Evolutionary conservation across 2,329 filamentous ascomycete genomes (phyloP).

Genomic region (Trichoderma asperellum): DNA sequence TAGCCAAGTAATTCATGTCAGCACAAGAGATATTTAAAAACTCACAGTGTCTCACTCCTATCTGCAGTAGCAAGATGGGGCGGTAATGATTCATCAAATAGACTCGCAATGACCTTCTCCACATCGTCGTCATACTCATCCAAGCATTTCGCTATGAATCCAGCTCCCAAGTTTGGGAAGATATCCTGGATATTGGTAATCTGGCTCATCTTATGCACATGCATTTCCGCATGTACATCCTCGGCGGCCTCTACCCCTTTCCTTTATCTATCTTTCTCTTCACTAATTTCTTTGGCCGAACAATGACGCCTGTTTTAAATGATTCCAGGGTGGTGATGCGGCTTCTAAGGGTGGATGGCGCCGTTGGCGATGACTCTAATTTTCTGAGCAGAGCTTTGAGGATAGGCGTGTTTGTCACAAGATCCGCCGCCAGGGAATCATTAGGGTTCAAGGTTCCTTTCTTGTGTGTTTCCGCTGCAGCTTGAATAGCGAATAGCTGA

Average conservation of each 20-base stretch:
- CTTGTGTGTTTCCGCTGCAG: slow-evolving; percentile 67
- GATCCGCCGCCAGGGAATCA: slow-evolving; percentile 76
- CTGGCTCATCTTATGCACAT: slow-evolving; percentile 81
- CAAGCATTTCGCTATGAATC: slow-evolving; percentile 77
- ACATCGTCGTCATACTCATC: slow-evolving; percentile 78
- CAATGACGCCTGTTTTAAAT: slow-evolving; percentile 61
- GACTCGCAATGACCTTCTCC: slow-evolving; percentile 78
- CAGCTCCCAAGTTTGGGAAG: slow-evolving; percentile 84
- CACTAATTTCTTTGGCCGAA: slow-evolving; percentile 54
- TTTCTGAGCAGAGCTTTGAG: slow-evolving; percentile 64
- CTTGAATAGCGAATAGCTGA: slow-evolving; percentile 79
- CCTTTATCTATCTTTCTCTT: slow-evolving; percentile 67
- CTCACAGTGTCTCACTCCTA: slow-evolving; percentile 64
- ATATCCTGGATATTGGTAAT: slow-evolving; percentile 91
- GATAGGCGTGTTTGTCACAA: slow-evolving; percentile 80
- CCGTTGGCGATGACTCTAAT: slow-evolving; percentile 53
- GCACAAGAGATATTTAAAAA: background rate
- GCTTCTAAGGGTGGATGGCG: slow-evolving; percentile 60
- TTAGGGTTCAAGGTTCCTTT: slow-evolving; percentile 59
- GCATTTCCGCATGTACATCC: slow-evolving; percentile 56
- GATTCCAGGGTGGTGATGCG: slow-evolving; percentile 63
- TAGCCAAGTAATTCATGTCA: slow-evolving; percentile 27
- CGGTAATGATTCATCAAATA: slow-evolving; percentile 78
- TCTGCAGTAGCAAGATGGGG: slow-evolving; percentile 67
- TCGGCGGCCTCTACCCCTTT: slow-evolving; percentile 54